phyloP scores from a whole-genome alignment of 169 alveolate genomes.

The Plasmodium adleri region DNA sequence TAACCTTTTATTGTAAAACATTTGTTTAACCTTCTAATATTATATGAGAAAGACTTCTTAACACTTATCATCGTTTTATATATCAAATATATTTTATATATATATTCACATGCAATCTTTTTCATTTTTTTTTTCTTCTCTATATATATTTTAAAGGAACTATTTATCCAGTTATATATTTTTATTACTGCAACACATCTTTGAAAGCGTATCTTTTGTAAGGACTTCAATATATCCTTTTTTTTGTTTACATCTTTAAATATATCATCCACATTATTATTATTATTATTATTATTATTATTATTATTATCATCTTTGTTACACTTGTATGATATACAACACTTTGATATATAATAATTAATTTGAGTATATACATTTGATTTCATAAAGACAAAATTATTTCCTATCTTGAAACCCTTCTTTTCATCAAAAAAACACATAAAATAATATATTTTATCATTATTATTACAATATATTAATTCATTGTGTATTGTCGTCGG shows the following conservation, averaged over 20 bases:
- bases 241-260: not conserved
- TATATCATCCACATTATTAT: no score
- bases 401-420: slow-evolving; percentile 15
- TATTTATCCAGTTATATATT: slow-evolving; percentile 40
- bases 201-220: slow-evolving; percentile 14
- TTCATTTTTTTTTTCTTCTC: slow-evolving; percentile 56
- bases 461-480: slow-evolving; percentile 13
- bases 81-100: slow-evolving; percentile 33
- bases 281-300: not conserved
- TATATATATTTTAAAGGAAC: slow-evolving; percentile 10
- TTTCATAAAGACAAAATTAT: slow-evolving; percentile 38
- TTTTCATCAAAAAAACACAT: slow-evolving; percentile 44
- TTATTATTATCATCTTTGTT: no score
- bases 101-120: slow-evolving; percentile 53
- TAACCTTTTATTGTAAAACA: not conserved
- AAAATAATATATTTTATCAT: slow-evolving; percentile 44
- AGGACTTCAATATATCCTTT: slow-evolving; percentile 19
- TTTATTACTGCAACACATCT: slow-evolving; percentile 37
- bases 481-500: slow-evolving; percentile 3
- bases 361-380: slow-evolving; percentile 35
- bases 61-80: slow-evolving; percentile 22
- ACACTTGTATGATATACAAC: not conserved
- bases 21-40: slow-evolving; percentile 20
- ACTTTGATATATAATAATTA: slow-evolving; percentile 13
- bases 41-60: slow-evolving; percentile 27